phyloP scores from a whole-genome alignment of 2,329 filamentous ascomycete species.

The Sporothrix brasiliensis region DNA sequence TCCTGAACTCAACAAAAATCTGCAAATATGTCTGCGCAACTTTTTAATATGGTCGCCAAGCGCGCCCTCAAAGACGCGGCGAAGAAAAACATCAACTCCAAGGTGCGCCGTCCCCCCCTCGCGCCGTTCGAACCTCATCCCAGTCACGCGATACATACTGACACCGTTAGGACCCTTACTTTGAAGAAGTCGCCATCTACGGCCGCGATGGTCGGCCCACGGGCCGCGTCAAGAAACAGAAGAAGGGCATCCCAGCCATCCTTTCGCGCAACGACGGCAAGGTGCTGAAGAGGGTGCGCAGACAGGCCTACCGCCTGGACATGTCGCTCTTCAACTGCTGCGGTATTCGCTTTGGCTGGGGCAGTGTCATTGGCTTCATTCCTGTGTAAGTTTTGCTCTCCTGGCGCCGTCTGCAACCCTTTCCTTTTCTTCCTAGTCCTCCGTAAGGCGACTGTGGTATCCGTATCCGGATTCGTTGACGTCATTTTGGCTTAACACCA shows the following conservation, averaged over 20 bases:
- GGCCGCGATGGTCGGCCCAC: constrained; percentile 65
- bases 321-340: constrained; percentile 79
- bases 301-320: constrained; percentile 82
- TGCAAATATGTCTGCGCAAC: constrained; percentile 34
- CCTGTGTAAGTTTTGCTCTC: constrained; percentile 65
- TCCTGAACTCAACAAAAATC: not conserved
- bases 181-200: constrained; percentile 77
- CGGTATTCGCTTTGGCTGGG: constrained; percentile 86
- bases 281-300: constrained; percentile 82
- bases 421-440: not conserved
- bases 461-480: constrained; percentile 22
- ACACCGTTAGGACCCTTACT: constrained; percentile 76
- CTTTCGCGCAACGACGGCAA: constrained; percentile 80
- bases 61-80: constrained; percentile 34
- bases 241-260: constrained; percentile 81
- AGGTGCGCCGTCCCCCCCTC: constrained; percentile 33
- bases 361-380: constrained; percentile 79
- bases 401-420: no score
- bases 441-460: not conserved
- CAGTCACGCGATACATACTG: not conserved
- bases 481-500: constrained; percentile 28
- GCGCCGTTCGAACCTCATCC: not conserved
- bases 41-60: constrained; percentile 37
- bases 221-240: constrained; percentile 77
- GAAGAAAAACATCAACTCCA: constrained; percentile 38